Evolutionary conservation across 805 yeast genomes (phyloP), one percentile per base, ranked within the genome.

Genomic region (Starmerella sp.): DNA sequence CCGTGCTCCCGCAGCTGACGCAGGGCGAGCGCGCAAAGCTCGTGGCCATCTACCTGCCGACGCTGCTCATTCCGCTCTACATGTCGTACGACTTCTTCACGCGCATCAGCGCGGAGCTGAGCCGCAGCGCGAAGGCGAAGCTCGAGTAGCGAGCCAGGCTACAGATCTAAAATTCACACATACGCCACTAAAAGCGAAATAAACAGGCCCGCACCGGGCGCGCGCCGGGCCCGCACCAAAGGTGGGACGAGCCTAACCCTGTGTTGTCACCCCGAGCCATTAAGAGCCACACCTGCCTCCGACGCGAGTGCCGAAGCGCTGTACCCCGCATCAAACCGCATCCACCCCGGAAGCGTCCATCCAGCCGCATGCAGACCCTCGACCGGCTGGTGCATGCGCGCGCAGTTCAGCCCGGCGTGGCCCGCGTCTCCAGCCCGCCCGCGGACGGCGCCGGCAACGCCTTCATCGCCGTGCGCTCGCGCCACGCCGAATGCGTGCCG

Each of bases 11-110:
- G 38, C 79, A 78, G 0, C 66, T 82, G 49, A 56, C 67, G 2
- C 13, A 28, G 0, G 43, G 38, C 0, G 81, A 81, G 44, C 62
- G 69, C 11, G 57, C 60, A 52, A 76, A 75, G 11, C 69, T 86
- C 55, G 54, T 77, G 8, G 72, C 67, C 5, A 70, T 85, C 9
- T 87, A 87, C 65, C 62, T 75, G 0, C 95, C 95, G n/a, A 86
- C 87, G 15, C 75, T 83, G 54, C 37, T 83, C 30, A 77, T 87
- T 48, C 95, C 95, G 3, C 65, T 74, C 17, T 62, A 69, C 36
- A 78, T 87, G 73, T 66, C 77, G 63, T 52, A 75, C 17, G 86
- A 83, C 49, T 63, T 62, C 51, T 55, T 51, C 43, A 2, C 31
- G 29, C 59, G 73, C 2, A 60, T 68, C 15, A 15, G 43, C 34